phyloP scores from a whole-genome alignment of 2,329 filamentous ascomycete genomes.

The Huntiella decipiens region DNA sequence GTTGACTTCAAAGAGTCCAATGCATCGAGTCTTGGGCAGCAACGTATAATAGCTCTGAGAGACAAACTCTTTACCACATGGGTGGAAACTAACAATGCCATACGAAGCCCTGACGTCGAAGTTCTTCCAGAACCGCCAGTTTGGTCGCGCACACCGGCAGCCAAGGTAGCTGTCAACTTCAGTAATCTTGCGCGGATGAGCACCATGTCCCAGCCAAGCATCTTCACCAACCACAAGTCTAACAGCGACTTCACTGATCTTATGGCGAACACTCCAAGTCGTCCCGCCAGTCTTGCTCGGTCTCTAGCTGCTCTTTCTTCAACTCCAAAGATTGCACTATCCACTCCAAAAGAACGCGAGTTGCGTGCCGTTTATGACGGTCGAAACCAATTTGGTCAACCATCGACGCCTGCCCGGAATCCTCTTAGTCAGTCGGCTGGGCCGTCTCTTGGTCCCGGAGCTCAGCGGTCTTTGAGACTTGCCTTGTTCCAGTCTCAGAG shows the following conservation, averaged over 20 bases:
- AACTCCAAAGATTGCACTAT: slow-evolving; percentile 24
- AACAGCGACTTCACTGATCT: slow-evolving; percentile 5
- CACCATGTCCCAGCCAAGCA: slow-evolving; percentile 6
- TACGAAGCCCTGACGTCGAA: background rate
- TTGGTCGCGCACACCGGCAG: slow-evolving; percentile 8
- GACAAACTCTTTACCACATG: slow-evolving; percentile 8
- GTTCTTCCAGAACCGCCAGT: background rate
- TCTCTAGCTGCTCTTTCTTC: slow-evolving; percentile 21
- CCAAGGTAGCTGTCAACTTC: slow-evolving; percentile 1
- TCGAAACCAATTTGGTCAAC: background rate
- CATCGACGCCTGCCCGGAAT: background rate
- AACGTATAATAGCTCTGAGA: slow-evolving; percentile 4
- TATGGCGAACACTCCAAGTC: slow-evolving; percentile 26
- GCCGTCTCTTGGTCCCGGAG: background rate
- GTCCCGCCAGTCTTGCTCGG: slow-evolving; percentile 24
- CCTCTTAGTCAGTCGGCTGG: background rate
- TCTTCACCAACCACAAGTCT: background rate
- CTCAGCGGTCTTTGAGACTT: slow-evolving; percentile 2
- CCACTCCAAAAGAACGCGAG: slow-evolving; percentile 24
- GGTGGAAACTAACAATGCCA: slow-evolving; percentile 4
- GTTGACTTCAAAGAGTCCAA: slow-evolving; percentile 11
- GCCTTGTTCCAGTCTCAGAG: slow-evolving; percentile 8
- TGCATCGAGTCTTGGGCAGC: slow-evolving; percentile 11
- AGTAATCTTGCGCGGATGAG: slow-evolving; percentile 8
- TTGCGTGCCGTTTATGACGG: slow-evolving; percentile 13